Evolutionary conservation across 257 asterid genomes (phyloP), one percentile per base, ranked within the genome.

Genomic region (Oldenlandia corymbosa): DNA sequence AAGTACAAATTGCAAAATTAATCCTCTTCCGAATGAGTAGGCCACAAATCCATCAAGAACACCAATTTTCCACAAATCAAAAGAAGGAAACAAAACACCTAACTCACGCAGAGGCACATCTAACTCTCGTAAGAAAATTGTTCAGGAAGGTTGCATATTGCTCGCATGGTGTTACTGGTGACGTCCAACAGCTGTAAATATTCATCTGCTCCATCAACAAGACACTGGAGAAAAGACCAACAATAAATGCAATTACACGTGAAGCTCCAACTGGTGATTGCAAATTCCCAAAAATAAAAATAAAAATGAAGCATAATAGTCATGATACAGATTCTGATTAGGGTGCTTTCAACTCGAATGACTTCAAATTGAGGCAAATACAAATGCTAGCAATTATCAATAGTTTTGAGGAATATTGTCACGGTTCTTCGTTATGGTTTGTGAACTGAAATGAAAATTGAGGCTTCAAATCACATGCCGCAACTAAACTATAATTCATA

Each of bases 141-240:
- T 65, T 76, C 72, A 7, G 88, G 84, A 90, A 77, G 78, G 71
- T 85, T 77, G 58, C 65, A 62, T 67, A 89, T 67, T 2, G 95
- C 95, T 21, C 84, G 91, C 83, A 85, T 78, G 1, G 72, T 75
- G 68, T 41, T 87, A 83, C 99, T 76, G 16, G 96, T 88, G 52
- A 81, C 96, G 66, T 85, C 97, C 85, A 92, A 73, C 73, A 92
- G 83, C 74, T 92, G 99, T 76, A 92, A 61, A 67, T 92, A 92
- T 77, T 89, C 99, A 34, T 92, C 99, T 27, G 97, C 99, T 73
- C 99, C 96, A 46, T 88, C 98, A 39, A 80, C 77, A 64, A 89
- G 96, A 68, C 91, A 70, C 99, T 92, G 91, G n/a, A n/a, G n/a
- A 10, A 63, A 57, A 49, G 14, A 23, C 53, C 50, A 42, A 57